Evolutionary conservation across 192 early-diverging fungal genomes (phyloP), one percentile per base, ranked within the genome.

Genomic region (Gonapodya sp.): DNA sequence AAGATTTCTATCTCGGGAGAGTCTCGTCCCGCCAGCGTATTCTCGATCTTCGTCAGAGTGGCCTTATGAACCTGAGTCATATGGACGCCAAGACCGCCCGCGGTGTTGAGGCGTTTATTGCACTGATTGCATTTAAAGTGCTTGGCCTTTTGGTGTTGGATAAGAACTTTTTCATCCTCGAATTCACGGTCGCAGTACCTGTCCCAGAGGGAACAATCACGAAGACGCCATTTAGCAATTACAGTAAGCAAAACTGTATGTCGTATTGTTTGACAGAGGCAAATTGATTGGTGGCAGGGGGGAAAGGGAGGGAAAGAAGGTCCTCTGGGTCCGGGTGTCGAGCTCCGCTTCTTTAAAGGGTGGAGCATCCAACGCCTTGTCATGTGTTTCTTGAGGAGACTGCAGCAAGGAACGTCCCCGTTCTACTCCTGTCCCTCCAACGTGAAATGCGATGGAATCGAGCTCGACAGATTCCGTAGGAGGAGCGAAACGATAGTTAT

Each of bases 171-270:
- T 80, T 97, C 96, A 85, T 97, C 95, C 79, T 96, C 95, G 84
- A 98, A 98, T 80, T 96, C 94, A 78, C 94, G 89, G 79, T 97
- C 95, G 85, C 97, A 98, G 85, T 98, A 97, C 96, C 92, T 91
- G 79, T 2, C 8, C 31, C 18, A 77, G 8, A 64, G 46, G 24
- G n/a, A n/a, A n/a, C n/a, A n/a, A n/a, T n/a, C n/a, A n/a, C n/a
- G n/a, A n/a, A n/a, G n/a, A n/a, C n/a, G n/a, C n/a, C n/a, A n/a
- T n/a, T n/a, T n/a, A n/a, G n/a, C n/a, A n/a, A n/a, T n/a, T n/a
- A n/a, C n/a, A n/a, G n/a, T n/a, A n/a, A n/a, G n/a, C n/a, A n/a
- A n/a, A n/a, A n/a, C n/a, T n/a, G n/a, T n/a, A n/a, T n/a, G n/a
- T n/a, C n/a, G n/a, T n/a, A n/a, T n/a, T n/a, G n/a, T n/a, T n/a